Percentiles rank a stretch among this genome's conserved stretches.
Evolutionary conservation across 2,329 filamentous ascomycete species (phyloP).

Genomic region (Colletotrichum scovillei): DNA sequence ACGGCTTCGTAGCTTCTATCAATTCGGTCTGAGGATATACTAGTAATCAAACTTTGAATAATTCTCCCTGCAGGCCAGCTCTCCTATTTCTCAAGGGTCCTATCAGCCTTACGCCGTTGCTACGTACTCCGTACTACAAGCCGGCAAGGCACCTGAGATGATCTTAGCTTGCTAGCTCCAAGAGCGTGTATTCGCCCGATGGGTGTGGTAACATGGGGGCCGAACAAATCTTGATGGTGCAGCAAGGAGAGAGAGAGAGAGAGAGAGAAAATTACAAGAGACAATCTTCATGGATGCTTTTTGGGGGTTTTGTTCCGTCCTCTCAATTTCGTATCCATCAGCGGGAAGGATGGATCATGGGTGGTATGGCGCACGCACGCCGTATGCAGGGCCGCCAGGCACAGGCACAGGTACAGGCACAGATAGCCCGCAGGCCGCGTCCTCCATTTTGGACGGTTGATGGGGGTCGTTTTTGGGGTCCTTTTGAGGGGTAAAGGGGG

Average conservation of each 20-base stretch:
- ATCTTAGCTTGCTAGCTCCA: constrained; percentile 5
- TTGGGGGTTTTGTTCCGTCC: not conserved
- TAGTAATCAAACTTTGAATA: constrained; percentile 14
- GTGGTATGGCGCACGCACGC: not conserved
- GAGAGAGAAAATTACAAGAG: not conserved
- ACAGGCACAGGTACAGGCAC: not conserved
- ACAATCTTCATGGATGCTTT: not conserved
- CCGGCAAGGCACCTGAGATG: constrained; percentile 18
- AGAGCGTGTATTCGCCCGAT: constrained; percentile 13
- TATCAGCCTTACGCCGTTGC: constrained; percentile 31
- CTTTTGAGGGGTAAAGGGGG: not conserved
- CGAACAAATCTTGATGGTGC: not conserved
- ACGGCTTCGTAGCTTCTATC: not conserved
- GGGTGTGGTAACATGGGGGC: constrained; percentile 25
- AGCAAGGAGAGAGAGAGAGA: not conserved
- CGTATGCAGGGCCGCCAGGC: not conserved
- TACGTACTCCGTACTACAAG: constrained; percentile 23
- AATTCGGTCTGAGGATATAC: constrained; percentile 2
- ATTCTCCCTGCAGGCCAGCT: not conserved
- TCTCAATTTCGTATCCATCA: constrained; percentile 6
- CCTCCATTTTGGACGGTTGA: constrained; percentile 2
- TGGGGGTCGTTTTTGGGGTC: not conserved
- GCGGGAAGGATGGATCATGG: constrained; percentile 11
- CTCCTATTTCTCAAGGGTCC: constrained; percentile 19
- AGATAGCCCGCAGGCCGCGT: constrained; percentile 1